These are phyloP conservation scores for Silene coronaria DNA, from an alignment of 179 eudicot genomes.

Conservation along the genomic window DNA sequence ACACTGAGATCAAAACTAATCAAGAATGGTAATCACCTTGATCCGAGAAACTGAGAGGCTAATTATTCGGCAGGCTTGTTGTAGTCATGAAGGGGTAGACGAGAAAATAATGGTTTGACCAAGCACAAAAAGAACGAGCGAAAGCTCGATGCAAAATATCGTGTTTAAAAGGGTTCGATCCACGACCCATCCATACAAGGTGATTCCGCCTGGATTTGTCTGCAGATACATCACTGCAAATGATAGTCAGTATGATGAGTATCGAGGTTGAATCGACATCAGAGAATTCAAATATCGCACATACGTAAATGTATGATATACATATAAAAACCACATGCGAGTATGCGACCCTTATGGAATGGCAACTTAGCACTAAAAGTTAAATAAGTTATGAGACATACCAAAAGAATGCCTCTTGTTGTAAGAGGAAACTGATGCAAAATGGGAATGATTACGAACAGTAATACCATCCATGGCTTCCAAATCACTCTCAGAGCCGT, in stretches of 20 bases:
- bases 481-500: slow-evolving; percentile 65
- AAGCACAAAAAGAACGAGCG: slow-evolving; percentile 68
- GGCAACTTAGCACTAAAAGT: too few species aligned
- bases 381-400: slow-evolving; percentile 26
- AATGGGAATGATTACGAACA: slow-evolving; percentile 33
- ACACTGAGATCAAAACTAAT: background rate
- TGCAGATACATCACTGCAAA: slow-evolving; percentile 81
- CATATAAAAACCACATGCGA: background rate
- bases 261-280: background rate
- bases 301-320: background rate
- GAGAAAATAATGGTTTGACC: slow-evolving; percentile 62
- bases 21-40: background rate
- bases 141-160: slow-evolving; percentile 67
- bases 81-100: slow-evolving; percentile 8
- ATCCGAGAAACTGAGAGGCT: background rate
- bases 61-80: background rate
- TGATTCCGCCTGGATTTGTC: slow-evolving; percentile 86
- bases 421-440: slow-evolving; percentile 59
- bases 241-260: slow-evolving; percentile 14
- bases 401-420: slow-evolving; percentile 84
- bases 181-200: slow-evolving; percentile 82
- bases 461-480: slow-evolving; percentile 42
- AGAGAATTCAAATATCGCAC: background rate
- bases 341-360: background rate
- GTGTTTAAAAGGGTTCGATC: slow-evolving; percentile 72